Evolutionary conservation across 257 asterid genomes (phyloP), one percentile per base, ranked within the genome.

Genomic region (Solanum okadae): DNA sequence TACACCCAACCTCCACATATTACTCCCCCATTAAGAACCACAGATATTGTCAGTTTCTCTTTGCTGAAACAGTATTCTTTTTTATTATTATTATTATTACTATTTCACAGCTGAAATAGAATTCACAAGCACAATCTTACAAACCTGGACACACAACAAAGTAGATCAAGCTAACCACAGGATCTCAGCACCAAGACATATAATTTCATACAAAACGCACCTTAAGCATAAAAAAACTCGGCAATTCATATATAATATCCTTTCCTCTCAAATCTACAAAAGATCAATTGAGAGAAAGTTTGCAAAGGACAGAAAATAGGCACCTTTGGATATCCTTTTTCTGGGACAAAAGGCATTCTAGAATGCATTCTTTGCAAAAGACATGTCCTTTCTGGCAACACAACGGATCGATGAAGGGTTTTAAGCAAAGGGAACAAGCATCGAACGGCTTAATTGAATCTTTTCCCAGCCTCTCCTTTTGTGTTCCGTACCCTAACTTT

Each of bases 381-480:
- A 96, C 88, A 78, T 97, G 99, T 44, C 99, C 99, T 91, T 97
- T 96, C 59, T 38, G 92, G 89, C 99, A 97, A 85, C 95, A 95
- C 92, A 97, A 84, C 40, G 99, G 98, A 72, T 97, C 98, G 13
- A 96, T 95, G 15, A 92, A 92, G 22, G 99, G 93, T 94, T 97
- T 97, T 96, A 97, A 93, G 93, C 99, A 97, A 86, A 97, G 99
- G 88, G 90, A 91, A 88, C 99, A 97, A 1, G 96, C 92, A 81
- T 97, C 99, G 87, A 97, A 97, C 1, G 99, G 98, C 88, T 97
- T 97, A 38, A 97, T 95, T 12, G 99, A 95, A 86, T 97, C 99
- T 88, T 88, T 97, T 15, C 98, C 98, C 34, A 97, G 89, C 68
- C 99, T 92, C 95, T 97, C 98, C 92, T 94, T 96, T 92, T 97